Percentiles rank a stretch among this genome's conserved stretches.
phyloP scores from a whole-genome alignment of 1,284 basidiomycete species.

The Quambalaria eucalypti region DNA sequence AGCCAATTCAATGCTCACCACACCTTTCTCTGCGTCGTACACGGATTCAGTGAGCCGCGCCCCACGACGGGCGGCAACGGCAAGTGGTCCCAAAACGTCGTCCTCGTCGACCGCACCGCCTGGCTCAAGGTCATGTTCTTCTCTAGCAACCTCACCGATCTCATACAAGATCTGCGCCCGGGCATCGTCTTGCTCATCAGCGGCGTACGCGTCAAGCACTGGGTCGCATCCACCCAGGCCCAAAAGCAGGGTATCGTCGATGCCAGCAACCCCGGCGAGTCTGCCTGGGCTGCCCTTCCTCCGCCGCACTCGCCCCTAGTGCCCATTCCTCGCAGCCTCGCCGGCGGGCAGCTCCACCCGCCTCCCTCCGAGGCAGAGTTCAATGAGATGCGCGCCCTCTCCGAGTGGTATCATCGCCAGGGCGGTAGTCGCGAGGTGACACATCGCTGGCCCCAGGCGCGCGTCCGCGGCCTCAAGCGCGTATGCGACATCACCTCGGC shows the following conservation, averaged over 20 bases:
- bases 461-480: neutral
- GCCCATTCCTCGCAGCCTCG: no score
- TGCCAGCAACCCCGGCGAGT: neutral
- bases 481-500: neutral
- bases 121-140: neutral
- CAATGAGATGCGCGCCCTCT: neutral
- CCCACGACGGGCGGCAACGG: neutral
- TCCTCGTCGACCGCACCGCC: neutral
- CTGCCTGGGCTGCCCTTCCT: neutral
- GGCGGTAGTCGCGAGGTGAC: neutral
- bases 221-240: neutral
- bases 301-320: neutral
- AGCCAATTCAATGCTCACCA: neutral
- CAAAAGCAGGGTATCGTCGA: neutral
- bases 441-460: neutral
- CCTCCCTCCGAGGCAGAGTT: neutral
- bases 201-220: neutral
- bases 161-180: neutral
- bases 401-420: neutral
- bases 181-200: neutral
- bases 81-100: neutral
- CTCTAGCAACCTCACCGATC: neutral
- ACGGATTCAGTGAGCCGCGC: neutral
- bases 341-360: neutral
- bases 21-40: neutral